Conservation (phyloP, 2,329 filamentous ascomycete species). For the Calycina herbarum region DNA sequence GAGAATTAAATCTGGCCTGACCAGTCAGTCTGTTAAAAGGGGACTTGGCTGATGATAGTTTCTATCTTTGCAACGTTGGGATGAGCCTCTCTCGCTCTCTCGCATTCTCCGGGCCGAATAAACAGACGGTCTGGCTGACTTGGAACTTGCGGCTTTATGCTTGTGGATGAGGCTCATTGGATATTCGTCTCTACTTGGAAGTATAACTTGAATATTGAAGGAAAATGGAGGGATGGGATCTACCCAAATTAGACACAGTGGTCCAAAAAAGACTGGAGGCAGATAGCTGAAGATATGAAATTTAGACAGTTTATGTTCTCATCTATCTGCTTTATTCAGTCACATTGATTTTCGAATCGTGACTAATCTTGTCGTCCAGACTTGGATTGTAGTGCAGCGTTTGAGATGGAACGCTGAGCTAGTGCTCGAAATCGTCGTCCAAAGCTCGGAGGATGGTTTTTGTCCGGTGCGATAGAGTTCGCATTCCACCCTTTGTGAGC, state of each 20-base stretch:
- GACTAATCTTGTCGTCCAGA: no score
- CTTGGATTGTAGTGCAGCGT: no score
- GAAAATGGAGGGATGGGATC: neutral
- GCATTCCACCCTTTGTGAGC: no score
- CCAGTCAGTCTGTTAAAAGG: no score
- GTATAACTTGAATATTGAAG: neutral
- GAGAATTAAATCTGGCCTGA: neutral
- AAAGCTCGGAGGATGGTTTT: no score
- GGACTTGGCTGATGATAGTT: neutral
- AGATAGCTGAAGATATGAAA: neutral
- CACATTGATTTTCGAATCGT: no score
- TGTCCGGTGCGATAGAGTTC: no score
- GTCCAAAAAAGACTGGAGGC: neutral
- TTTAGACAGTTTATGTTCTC: no score
- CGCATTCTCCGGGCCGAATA: neutral
- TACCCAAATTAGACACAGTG: neutral
- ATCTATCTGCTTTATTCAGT: no score
- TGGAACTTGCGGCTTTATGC: neutral
- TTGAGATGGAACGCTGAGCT: no score
- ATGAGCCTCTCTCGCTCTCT: neutral
- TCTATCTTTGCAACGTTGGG: neutral
- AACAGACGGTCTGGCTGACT: neutral
- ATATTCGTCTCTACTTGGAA: neutral
- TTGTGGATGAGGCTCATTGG: neutral
- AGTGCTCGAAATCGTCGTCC: no score